Percentiles rank a stretch among this genome's conserved stretches.
Evolutionary conservation across 2,329 filamentous ascomycete species (phyloP).

Genomic region (Aureobasidium melanogenum): DNA sequence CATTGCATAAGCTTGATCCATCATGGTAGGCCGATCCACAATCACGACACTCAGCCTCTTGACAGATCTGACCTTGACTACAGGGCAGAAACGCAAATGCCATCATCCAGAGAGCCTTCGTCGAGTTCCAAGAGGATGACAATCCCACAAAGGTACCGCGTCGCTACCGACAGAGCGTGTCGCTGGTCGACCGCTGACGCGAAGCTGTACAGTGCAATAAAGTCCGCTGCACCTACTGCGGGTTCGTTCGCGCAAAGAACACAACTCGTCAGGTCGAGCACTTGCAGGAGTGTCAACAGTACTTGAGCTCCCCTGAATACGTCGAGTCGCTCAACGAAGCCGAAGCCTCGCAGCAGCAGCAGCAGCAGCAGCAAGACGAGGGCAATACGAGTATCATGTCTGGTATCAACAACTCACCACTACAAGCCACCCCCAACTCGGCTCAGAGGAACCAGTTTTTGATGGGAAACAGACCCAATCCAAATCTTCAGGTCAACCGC

Average conservation of each 20-base stretch:
- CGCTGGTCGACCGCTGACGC: slow-evolving; percentile 1
- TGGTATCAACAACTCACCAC: background rate
- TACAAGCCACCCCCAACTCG: slow-evolving; percentile 14
- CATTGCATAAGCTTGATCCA: background rate
- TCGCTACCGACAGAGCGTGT: background rate
- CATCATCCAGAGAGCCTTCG: slow-evolving; percentile 32
- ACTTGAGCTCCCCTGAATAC: slow-evolving; percentile 34
- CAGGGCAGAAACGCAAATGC: slow-evolving; percentile 28
- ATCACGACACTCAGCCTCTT: background rate
- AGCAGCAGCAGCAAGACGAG: background rate
- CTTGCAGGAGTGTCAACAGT: slow-evolving; percentile 36
- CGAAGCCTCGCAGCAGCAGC: background rate
- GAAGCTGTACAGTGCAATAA: slow-evolving; percentile 33
- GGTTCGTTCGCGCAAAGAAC: slow-evolving; percentile 42
- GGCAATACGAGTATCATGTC: background rate
- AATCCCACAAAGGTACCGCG: slow-evolving; percentile 29
- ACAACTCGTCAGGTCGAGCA: slow-evolving; percentile 44
- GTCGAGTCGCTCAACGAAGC: slow-evolving; percentile 1
- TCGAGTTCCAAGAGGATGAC: slow-evolving; percentile 33
- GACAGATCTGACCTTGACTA: background rate
- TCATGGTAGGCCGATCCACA: background rate
- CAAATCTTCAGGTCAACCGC: slow-evolving; percentile 37
- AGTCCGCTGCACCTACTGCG: slow-evolving; percentile 40
- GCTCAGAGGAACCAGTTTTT: slow-evolving; percentile 14
- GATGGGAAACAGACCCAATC: slow-evolving; percentile 37